Percentiles rank a stretch among this genome's conserved stretches.
Conservation (phyloP, 331 rosid species). For the Malus hybrid region DNA sequence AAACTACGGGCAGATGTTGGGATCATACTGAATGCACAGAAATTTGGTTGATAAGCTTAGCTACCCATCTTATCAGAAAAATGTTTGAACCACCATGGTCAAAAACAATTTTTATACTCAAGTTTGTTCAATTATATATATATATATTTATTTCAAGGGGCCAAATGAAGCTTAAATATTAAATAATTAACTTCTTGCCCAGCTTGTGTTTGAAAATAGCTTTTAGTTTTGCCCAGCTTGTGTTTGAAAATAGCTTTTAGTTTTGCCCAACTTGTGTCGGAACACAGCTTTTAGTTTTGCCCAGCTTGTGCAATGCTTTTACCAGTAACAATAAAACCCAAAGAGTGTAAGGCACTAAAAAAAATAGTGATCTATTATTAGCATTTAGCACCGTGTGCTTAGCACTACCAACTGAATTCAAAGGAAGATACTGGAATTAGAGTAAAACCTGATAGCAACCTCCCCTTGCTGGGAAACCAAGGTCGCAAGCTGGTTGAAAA, state of each 20-base stretch:
- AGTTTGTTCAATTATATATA: neutral
- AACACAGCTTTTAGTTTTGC: too few species aligned
- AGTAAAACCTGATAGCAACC: constrained; percentile 75
- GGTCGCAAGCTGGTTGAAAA: constrained; percentile 89
- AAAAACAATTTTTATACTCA: neutral
- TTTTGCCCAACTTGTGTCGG: too few species aligned
- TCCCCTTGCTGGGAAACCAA: constrained; percentile 97
- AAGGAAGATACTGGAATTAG: constrained; percentile 1
- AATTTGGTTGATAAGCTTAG: neutral
- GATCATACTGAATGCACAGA: neutral
- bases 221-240: too few species aligned
- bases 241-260: too few species aligned
- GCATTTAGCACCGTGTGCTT: neutral
- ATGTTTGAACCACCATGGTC: neutral
- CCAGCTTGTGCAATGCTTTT: neutral
- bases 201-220: too few species aligned
- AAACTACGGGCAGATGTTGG: neutral
- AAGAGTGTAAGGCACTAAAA: neutral
- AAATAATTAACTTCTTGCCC: neutral
- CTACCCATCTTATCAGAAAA: neutral
- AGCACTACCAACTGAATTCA: neutral
- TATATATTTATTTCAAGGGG: neutral
- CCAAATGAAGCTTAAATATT: neutral
- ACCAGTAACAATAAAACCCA: neutral
- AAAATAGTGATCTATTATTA: neutral